Base-by-base conservation (phyloP, 1,139 yeast species). In the Candida neerlandica region DNA sequence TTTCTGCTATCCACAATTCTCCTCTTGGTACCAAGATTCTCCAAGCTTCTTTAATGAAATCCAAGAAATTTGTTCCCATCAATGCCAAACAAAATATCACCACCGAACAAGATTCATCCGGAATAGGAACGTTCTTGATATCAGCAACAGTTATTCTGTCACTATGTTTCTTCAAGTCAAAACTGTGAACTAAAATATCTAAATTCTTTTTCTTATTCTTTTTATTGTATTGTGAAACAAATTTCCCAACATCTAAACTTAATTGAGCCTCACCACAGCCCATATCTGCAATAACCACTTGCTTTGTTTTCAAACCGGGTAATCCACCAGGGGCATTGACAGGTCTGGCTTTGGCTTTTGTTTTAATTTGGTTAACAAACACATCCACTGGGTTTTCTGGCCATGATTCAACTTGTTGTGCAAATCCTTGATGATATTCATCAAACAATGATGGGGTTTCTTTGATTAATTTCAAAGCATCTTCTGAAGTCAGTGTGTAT, bases 241-340 rank as follows among this genome's bases (percentile, higher is more conserved):
- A 81, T 18, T 78, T 75, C 43, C 73, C 70, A 38, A 90, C 77
- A 55, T 89, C 88, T 35, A 78, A 67, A 1, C 97, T 85, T 42
- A 94, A 75, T 61, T 87, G 88, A 0, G 98, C 98, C 67, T 94
- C 99, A 46, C 99, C 99, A 68, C 99, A 94, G 11, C 99, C 99
- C 97, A 94, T 91, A 70, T 94, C 99, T 0, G 98, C 97, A 49
- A 94, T 80, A 1, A 87, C 90, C 35, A 91, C 85, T 48, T 73
- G 71, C 51, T 76, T 78, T 44, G 64, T 62, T 2, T 72, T 62
- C 43, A 80, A 64, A 15, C 94, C 94, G 1, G 97, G 97, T 51
- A 92, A 75, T 2, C 97, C 98, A 56, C 98, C 98, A 1, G 98
- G 97, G 0, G 97, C 96, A 66, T 87, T 89, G 5, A 91, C 84